Base-by-base conservation (phyloP, 2,329 filamentous ascomycete genomes). In the Macrophomina tecta region DNA sequence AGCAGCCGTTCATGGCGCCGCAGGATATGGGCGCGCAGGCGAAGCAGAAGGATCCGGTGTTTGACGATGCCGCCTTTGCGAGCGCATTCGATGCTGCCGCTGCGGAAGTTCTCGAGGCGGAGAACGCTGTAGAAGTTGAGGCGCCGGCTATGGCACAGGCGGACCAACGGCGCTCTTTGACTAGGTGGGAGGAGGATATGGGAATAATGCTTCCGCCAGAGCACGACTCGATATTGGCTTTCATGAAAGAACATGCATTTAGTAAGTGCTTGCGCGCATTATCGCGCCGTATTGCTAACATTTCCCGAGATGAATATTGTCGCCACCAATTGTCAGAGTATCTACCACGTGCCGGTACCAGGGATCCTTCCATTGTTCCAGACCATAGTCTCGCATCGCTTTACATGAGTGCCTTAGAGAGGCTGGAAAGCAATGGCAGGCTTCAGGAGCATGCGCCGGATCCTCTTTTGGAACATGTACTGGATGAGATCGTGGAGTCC, bases 21-120 rank as follows among this genome's bases (percentile, higher is more conserved):
- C 46, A 53, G 42, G 34, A 38, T 14, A 53, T 66, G 46, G 42
- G 36, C 28, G 70, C 74, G 49, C 74, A 75, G 71, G 76, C 76
- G 46, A 74, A 79, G 68, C 73, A 79, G 70, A 70, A 69, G 55
- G 72, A 72, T 1, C 80, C 82, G 18, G 72, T 76, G 9, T 86
- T 85, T 66, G 84, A 87, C 65, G 84, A 86, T 46, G 84, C 81
- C 23, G 85, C 85, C 16, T 87, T 88, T 69, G 84, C 83, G 60
- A 74, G 79, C 56, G 85, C 85, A 2, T 88, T 87, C 70, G 83
- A 84, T 49, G 77, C 80, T 67, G 82, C 81, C 28, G 75, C 79
- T 53, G 75, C 80, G 58, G 79, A 83, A 55, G 75, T 82, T 66
- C 67, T 76, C 40, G 61, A 62, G 34, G 73, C 73, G 16, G 71